Evolutionary conservation across 306 rosid species (phyloP).

Genomic region (Quercus bicolor): DNA sequence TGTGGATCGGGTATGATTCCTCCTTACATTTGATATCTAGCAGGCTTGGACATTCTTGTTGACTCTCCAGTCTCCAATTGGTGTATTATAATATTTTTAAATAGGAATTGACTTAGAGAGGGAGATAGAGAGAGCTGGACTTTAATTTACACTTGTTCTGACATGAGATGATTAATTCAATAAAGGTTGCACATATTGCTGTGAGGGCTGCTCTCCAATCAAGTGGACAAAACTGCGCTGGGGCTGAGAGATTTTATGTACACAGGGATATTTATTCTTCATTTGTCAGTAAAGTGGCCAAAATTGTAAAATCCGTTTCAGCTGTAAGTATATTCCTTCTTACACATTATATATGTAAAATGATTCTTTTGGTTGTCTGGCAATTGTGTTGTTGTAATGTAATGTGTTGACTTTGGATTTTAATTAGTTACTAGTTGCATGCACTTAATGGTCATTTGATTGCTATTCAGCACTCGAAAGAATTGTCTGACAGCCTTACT

Average conservation of each 20-base stretch:
- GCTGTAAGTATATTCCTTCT: constrained; percentile 54
- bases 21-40: constrained; percentile 13
- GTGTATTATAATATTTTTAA: background rate
- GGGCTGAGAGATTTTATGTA: constrained; percentile 95
- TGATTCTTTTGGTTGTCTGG: constrained; percentile 2
- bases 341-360: background rate
- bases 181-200: constrained; percentile 88
- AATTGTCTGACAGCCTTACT: background rate
- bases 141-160: background rate
- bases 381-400: background rate
- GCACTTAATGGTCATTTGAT: constrained; percentile 3
- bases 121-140: background rate
- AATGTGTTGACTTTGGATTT: constrained; percentile 1
- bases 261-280: constrained; percentile 71
- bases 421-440: background rate
- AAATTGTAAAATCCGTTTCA: constrained; percentile 77
- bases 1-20: constrained; percentile 72
- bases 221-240: constrained; percentile 97
- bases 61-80: background rate
- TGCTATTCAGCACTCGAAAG: background rate
- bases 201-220: constrained; percentile 90
- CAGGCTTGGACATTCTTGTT: constrained; percentile 12
- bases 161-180: constrained; percentile 28
- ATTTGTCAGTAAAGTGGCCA: constrained; percentile 66
- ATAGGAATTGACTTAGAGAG: background rate